A percentile compares a stretch with the other conserved stretches of the same genome.
Evolutionary conservation across 495 filamentous ascomycete genomes (phyloP).

Genomic region (Mytilinidion resinicola): DNA sequence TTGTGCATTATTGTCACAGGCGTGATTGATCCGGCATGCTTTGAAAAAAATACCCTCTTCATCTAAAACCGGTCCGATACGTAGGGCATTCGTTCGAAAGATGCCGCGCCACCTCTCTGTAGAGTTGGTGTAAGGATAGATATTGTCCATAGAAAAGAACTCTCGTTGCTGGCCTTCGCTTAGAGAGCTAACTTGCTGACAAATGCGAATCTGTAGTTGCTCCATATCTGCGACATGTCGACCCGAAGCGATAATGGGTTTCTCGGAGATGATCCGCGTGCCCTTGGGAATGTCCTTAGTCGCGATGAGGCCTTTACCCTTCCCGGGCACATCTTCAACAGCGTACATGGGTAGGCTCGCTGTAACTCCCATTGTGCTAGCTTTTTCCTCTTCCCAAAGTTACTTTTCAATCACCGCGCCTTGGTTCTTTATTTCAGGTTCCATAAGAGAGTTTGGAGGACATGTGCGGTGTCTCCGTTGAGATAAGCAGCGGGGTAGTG

Average conservation of each 20-base stretch:
- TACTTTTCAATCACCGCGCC: background rate
- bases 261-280: constrained; percentile 34
- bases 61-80: constrained; percentile 17
- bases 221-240: constrained; percentile 2
- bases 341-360: constrained; percentile 2
- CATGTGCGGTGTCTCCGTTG: constrained; percentile 1
- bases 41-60: constrained; percentile 31
- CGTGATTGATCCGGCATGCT: constrained; percentile 38
- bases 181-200: constrained; percentile 24
- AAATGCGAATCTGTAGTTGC: constrained; percentile 5
- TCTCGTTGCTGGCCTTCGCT: constrained; percentile 14
- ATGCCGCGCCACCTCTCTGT: constrained; percentile 28
- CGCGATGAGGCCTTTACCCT: constrained; percentile 35
- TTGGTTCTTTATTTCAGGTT: background rate
- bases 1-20: constrained; percentile 34
- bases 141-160: constrained; percentile 32
- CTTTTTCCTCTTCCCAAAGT: background rate
- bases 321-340: constrained; percentile 24
- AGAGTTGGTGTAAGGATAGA: constrained; percentile 15
- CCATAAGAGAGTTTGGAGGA: constrained; percentile 1
- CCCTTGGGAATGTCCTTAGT: constrained; percentile 31
- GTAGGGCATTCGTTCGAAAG: constrained; percentile 32
- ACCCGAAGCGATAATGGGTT: constrained; percentile 22
- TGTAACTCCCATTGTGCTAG: constrained; percentile 1
- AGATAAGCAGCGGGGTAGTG: background rate